phyloP scores from a whole-genome alignment of 1,284 basidiomycete genomes.

The Acaromyces ingoldii region DNA sequence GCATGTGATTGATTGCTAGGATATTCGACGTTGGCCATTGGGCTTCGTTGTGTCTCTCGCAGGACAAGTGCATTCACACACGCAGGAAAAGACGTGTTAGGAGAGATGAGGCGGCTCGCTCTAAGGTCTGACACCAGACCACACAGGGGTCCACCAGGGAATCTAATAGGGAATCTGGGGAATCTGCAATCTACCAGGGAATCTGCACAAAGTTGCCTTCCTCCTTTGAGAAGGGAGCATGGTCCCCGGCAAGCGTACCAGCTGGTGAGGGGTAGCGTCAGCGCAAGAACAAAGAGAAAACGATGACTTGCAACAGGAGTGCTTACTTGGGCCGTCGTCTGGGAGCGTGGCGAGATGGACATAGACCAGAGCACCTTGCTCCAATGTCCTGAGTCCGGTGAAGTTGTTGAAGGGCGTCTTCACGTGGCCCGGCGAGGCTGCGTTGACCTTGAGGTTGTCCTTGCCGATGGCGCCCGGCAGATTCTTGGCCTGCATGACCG shows the following conservation, averaged over 20 bases:
- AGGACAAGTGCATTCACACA: too few species aligned
- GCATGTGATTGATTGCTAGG: too few species aligned
- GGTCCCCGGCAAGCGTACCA: slow-evolving; percentile 11
- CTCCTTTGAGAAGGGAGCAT: slow-evolving; percentile 10
- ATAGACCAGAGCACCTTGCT: slow-evolving; percentile 13
- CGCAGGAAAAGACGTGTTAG: too few species aligned
- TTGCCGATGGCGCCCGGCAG: background rate
- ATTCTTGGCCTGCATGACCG: slow-evolving; percentile 18
- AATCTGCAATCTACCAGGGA: too few species aligned
- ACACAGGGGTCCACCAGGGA: too few species aligned
- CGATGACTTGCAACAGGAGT: background rate
- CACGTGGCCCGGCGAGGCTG: slow-evolving; percentile 18
- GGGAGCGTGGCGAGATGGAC: slow-evolving; percentile 15
- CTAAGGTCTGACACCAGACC: too few species aligned
- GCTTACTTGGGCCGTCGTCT: slow-evolving; percentile 9
- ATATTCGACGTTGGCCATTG: too few species aligned
- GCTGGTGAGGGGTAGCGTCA: background rate
- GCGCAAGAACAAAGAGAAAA: background rate
- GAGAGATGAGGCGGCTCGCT: too few species aligned
- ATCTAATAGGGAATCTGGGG: too few species aligned
- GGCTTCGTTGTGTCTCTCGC: too few species aligned
- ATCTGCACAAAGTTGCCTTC: slow-evolving; percentile 9
- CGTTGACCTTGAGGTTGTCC: slow-evolving; percentile 16
- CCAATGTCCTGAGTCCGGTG: slow-evolving; percentile 10
- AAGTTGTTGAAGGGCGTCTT: slow-evolving; percentile 22